Evolutionary conservation across 345 rosid genomes (phyloP).

Genomic region (Eucalyptus tenuipes): DNA sequence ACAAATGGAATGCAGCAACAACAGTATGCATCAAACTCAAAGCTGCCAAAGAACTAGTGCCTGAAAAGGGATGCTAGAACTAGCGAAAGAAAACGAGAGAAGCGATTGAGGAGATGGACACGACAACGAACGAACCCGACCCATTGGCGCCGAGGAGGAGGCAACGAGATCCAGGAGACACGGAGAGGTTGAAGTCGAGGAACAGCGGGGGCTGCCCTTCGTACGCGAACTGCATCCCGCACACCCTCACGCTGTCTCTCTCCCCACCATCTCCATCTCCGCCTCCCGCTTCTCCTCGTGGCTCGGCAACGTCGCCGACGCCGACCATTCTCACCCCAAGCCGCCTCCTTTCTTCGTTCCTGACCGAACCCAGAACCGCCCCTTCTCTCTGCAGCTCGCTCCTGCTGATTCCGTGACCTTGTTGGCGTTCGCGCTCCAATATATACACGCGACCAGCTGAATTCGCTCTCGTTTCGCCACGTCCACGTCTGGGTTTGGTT

Average conservation of each 20-base stretch:
- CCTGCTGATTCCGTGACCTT: neutral
- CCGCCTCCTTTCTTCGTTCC: neutral
- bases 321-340: neutral
- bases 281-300: neutral
- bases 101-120: neutral
- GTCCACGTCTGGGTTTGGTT: neutral
- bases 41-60: neutral
- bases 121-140: slow-evolving; percentile 39
- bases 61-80: neutral
- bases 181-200: slow-evolving; percentile 51
- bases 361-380: neutral
- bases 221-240: slow-evolving; percentile 77
- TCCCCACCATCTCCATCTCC: neutral
- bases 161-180: slow-evolving; percentile 75
- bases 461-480: neutral
- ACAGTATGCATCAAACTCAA: neutral
- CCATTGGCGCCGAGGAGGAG: slow-evolving; percentile 94
- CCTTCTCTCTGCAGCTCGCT: neutral
- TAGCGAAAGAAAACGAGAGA: neutral
- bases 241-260: slow-evolving; percentile 33
- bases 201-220: slow-evolving; percentile 52
- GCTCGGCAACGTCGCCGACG: neutral
- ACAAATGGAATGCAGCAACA: neutral
- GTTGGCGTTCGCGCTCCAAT: neutral
- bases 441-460: neutral